phyloP scores from a whole-genome alignment of 768 basidiomycete genomes.

The Ramaria sp. region DNA sequence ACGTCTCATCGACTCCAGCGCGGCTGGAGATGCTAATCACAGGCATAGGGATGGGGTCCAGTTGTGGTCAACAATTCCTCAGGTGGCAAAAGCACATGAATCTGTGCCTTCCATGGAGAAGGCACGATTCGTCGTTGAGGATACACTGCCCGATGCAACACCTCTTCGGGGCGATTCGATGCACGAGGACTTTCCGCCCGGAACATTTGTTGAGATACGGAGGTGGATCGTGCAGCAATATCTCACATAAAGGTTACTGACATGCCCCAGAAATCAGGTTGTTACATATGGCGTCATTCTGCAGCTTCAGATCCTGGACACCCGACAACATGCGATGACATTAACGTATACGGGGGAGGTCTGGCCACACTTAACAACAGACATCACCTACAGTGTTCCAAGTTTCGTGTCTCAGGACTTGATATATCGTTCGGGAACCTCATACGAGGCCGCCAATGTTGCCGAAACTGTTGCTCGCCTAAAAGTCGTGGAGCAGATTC shows the following conservation, averaged over 20 bases:
- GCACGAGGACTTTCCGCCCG: not conserved
- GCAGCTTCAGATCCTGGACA: not conserved
- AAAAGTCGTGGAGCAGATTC: slow-evolving; percentile 48
- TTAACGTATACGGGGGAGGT: slow-evolving; percentile 38
- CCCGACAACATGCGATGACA: slow-evolving; percentile 13
- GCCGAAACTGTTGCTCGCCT: slow-evolving; percentile 49
- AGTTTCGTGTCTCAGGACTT: slow-evolving; percentile 38
- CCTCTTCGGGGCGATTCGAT: not conserved
- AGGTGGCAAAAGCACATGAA: not conserved
- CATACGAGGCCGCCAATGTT: slow-evolving; percentile 18
- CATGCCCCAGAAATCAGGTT: slow-evolving; percentile 8
- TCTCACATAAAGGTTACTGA: not conserved
- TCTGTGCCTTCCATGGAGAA: slow-evolving; percentile 7
- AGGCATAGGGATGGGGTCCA: not conserved
- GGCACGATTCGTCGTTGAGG: slow-evolving; percentile 6
- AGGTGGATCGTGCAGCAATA: slow-evolving; percentile 6
- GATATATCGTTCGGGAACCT: slow-evolving; percentile 36
- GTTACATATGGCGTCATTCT: slow-evolving; percentile 10
- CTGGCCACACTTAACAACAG: slow-evolving; percentile 35
- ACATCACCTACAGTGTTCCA: slow-evolving; percentile 54
- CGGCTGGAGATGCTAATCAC: not conserved
- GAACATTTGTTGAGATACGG: slow-evolving; percentile 12
- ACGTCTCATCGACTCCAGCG: slow-evolving; percentile 1
- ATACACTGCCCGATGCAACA: not conserved
- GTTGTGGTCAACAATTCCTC: slow-evolving; percentile 1